Evolutionary conservation across 2,329 filamentous ascomycete genomes (phyloP).

Genomic region (Mycosphaerella arachidis): DNA sequence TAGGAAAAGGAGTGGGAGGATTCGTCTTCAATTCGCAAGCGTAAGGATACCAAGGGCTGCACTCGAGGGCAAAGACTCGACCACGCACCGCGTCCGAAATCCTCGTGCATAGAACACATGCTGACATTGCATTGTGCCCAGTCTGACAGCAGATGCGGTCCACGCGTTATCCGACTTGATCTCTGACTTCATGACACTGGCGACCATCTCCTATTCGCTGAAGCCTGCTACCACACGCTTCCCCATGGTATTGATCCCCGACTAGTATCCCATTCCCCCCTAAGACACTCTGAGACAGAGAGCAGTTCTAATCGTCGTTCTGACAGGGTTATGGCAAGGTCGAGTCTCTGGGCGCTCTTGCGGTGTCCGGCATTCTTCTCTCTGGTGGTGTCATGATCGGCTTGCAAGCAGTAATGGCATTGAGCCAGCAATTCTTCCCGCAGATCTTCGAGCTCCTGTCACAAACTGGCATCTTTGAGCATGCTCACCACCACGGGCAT

Average conservation of each 20-base stretch:
- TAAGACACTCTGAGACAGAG: no score
- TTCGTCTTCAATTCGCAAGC: slow-evolving; percentile 89
- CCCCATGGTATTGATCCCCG: slow-evolving; percentile 42
- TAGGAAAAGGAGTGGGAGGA: slow-evolving; percentile 87
- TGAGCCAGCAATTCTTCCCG: slow-evolving; percentile 47
- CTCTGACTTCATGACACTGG: slow-evolving; percentile 88
- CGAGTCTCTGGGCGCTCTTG: slow-evolving; percentile 90
- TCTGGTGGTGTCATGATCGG: slow-evolving; percentile 91
- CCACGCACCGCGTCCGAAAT: background rate
- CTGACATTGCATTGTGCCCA: slow-evolving; percentile 1
- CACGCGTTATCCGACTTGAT: slow-evolving; percentile 94
- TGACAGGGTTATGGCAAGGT: slow-evolving; percentile 85
- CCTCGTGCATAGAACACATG: background rate
- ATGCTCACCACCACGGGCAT: slow-evolving; percentile 60
- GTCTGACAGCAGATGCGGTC: slow-evolving; percentile 70
- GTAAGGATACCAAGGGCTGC: slow-evolving; percentile 22
- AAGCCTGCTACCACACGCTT: slow-evolving; percentile 78
- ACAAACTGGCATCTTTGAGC: slow-evolving; percentile 40
- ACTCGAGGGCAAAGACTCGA: background rate
- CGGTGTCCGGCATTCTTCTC: slow-evolving; percentile 86
- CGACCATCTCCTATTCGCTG: slow-evolving; percentile 89
- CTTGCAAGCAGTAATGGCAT: slow-evolving; percentile 58
- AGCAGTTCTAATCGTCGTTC: no score
- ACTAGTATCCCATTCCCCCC: no score
- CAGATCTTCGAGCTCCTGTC: slow-evolving; percentile 41